Evolutionary conservation across 73 alveolate genomes (phyloP).

Genomic region (Tetrahymena thermophila): DNA sequence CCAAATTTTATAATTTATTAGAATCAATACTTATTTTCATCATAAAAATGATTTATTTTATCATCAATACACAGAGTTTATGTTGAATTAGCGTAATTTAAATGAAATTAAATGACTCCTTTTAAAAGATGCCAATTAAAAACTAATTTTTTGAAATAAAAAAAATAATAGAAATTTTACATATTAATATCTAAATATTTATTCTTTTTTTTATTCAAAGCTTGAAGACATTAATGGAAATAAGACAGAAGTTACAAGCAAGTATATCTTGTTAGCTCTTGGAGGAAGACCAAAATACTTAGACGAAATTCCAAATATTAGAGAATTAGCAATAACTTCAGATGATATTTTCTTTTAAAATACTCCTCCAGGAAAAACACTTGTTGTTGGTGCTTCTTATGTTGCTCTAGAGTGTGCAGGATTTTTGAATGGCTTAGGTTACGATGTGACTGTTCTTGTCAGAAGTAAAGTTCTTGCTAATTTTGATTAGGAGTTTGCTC

Average conservation of each 20-base stretch:
- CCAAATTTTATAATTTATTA: too few species aligned
- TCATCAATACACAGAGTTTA: too few species aligned
- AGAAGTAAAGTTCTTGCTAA: slow-evolving; percentile 94
- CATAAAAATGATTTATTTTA: too few species aligned
- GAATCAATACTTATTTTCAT: too few species aligned
- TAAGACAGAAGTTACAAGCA: slow-evolving; percentile 56
- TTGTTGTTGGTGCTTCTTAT: slow-evolving; percentile 98
- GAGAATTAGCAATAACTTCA: slow-evolving; percentile 54
- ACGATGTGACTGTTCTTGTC: slow-evolving; percentile 91
- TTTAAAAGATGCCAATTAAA: too few species aligned
- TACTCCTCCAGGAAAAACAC: slow-evolving; percentile 94
- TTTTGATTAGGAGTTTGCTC: slow-evolving; percentile 96
- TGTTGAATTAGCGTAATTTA: too few species aligned
- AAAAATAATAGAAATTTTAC: too few species aligned
- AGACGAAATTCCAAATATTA: slow-evolving; percentile 28
- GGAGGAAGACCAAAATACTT: slow-evolving; percentile 88
- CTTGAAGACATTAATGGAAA: not conserved
- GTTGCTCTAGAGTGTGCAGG: slow-evolving; percentile 98
- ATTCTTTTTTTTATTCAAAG: not conserved
- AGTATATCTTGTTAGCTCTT: slow-evolving; percentile 72
- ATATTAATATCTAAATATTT: too few species aligned
- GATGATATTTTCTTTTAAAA: slow-evolving; percentile 94
- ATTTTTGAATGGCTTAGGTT: slow-evolving; percentile 87
- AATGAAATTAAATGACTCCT: too few species aligned
- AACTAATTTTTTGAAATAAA: too few species aligned